Evolutionary conservation across 2,329 filamentous ascomycete species (phyloP), one percentile per base, ranked within the genome.

Genomic region (Cladosporium colombiae): DNA sequence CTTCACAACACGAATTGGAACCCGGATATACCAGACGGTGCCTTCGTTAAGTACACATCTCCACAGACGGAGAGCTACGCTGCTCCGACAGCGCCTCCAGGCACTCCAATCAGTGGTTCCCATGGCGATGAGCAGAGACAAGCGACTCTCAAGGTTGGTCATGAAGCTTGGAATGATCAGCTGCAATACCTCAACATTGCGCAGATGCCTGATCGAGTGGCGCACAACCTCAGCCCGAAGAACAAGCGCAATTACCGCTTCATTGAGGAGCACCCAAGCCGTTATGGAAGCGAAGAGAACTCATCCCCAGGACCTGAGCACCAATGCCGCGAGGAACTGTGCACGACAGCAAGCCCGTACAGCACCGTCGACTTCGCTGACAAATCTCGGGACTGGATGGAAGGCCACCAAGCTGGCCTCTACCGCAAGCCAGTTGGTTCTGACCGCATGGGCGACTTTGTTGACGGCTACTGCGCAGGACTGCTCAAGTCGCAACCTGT

Each of bases 401-500:
- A 74, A 49, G 76, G 76, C 27, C 76, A 72, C 65, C 68, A 72
- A 33, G 72, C 72, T 37, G 76, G 76, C 27, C 66, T 77, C 6
- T 65, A 73, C 59, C 74, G 75, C 60, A 66, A 68, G 33, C 65
- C 70, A 18, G 67, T 76, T 33, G 70, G 68, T 16, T 46, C 65
- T n/a, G 70, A 74, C 23, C 70, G 70, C 37, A 66, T 62, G 16
- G 72, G 70, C 5, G 69, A 74, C 29, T 76, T 70, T 62, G 65
- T 78, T 11, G 70, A 74, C 7, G 76, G 76, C 11, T 78, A 78
- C 67, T 77, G 75, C 61, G 69, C 72, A 29, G 76, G 75, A 13
- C 62, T 77, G 52, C 67, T 74, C 46, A 72, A 74, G 55, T 72
- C 73, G 7, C 65, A 69, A 31, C 68, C 67, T 35, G 37, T 57